Evolutionary conservation across 2,329 filamentous ascomycete species (phyloP).

Genomic region (Blastomyces gilchristii): DNA sequence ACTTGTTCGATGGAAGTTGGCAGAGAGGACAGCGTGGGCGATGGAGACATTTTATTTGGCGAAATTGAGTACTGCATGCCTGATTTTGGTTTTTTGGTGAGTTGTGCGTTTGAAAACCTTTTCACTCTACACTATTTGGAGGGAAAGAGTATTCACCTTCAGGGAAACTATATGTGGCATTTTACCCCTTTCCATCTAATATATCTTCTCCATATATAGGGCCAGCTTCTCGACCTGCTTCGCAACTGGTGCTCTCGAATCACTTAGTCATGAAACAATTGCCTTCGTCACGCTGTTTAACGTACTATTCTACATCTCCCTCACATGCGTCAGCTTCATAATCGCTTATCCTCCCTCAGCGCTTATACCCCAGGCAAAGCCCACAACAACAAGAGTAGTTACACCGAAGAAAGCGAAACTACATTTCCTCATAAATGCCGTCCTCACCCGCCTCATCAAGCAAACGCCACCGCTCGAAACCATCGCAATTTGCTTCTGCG

Average conservation of each 20-base stretch:
- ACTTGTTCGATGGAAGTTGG: slow-evolving; percentile 46
- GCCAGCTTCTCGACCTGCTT: slow-evolving; percentile 41
- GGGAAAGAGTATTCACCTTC: background rate
- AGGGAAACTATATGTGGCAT: background rate
- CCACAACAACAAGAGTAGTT: background rate
- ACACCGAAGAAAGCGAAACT: background rate
- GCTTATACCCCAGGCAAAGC: slow-evolving; percentile 10
- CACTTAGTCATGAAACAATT: slow-evolving; percentile 50
- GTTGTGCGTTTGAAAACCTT: slow-evolving; percentile 8
- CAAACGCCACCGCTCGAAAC: slow-evolving; percentile 49
- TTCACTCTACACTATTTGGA: background rate
- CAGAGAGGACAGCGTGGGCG: slow-evolving; percentile 30
- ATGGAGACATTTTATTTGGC: slow-evolving; percentile 45
- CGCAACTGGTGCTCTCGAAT: slow-evolving; percentile 50
- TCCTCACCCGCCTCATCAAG: slow-evolving; percentile 19
- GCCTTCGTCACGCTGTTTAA: slow-evolving; percentile 59
- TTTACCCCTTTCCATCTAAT: background rate
- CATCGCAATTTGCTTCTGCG: slow-evolving; percentile 62
- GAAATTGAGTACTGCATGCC: slow-evolving; percentile 37
- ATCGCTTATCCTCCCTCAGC: slow-evolving; percentile 34
- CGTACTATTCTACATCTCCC: slow-evolving; percentile 52
- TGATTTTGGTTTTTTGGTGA: slow-evolving; percentile 49
- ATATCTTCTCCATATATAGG: slow-evolving; percentile 41
- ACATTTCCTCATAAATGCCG: slow-evolving; percentile 8
- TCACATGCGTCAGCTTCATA: slow-evolving; percentile 49